Evolutionary conservation across 208 protist genomes (phyloP).

Genomic region (Acanthamoeba healyi): DNA sequence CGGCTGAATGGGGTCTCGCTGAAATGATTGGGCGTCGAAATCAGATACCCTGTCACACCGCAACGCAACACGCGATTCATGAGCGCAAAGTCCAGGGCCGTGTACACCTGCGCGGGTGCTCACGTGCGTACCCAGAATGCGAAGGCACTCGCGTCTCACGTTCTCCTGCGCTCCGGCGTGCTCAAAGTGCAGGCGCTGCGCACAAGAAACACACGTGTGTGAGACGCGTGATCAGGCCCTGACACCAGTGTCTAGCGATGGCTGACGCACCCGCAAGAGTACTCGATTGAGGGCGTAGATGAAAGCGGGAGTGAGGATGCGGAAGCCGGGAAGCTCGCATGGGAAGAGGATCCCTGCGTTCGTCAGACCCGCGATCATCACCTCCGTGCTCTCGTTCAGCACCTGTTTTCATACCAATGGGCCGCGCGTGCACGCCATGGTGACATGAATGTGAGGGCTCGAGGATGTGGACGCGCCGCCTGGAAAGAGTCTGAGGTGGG

Average conservation of each 20-base stretch:
- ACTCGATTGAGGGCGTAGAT: constrained; percentile 62
- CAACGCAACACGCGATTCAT: neutral
- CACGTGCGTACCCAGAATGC: neutral
- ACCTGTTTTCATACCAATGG: constrained; percentile 58
- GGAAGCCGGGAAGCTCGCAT: constrained; percentile 56
- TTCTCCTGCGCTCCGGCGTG: constrained; percentile 19
- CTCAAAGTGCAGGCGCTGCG: constrained; percentile 22
- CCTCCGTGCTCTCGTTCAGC: constrained; percentile 7
- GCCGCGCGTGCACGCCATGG: neutral
- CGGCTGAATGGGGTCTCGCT: constrained; percentile 19
- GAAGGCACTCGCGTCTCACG: constrained; percentile 16
- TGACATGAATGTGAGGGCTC: neutral
- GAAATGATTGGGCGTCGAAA: constrained; percentile 58
- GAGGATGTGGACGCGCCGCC: no score
- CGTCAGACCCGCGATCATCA: constrained; percentile 55
- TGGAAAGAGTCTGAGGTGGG: no score
- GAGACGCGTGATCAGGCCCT: neutral
- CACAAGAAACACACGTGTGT: neutral
- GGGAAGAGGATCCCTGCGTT: constrained; percentile 48
- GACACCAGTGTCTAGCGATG: neutral
- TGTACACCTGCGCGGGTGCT: neutral
- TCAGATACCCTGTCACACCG: constrained; percentile 46
- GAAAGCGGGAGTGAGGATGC: constrained; percentile 38
- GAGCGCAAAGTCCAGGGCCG: neutral
- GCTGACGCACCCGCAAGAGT: neutral